Evolutionary conservation across 2,329 filamentous ascomycete species (phyloP), one percentile per base, ranked within the genome.

Genomic region (Penicillium italicum): DNA sequence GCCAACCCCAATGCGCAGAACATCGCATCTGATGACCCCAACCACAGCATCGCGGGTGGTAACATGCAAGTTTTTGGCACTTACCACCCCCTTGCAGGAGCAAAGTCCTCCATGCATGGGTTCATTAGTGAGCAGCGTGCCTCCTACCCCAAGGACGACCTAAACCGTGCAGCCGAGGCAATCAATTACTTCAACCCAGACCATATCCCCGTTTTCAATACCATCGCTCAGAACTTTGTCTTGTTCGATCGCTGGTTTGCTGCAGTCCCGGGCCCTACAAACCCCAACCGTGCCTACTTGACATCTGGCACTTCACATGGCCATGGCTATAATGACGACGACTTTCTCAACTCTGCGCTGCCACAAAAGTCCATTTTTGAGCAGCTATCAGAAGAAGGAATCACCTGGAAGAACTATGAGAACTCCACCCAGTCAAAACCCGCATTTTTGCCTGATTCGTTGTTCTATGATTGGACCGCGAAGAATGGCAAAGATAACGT

Each of bases 351-450:
- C 2, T 74, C 72, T 7, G 66, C 62, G 0, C 57, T 76, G 5
- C 73, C 74, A 0, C 73, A 76, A 53, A 68, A 60, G 9, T 76
- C 73, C 4, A 69, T 76, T 48, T 77, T 75, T 50, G 66, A 77
- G 52, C 70, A 75, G 53, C 62, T 80, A 26, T 72, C 69, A 0
- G 75, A 77, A 50, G 66, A 67, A 20, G 67, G 68, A 52, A 72
- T 76, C 56, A 68, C 68, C 40, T 80, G 78, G 78, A 73, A 71
- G 52, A 79, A 80, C 66, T 80, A 80, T 65, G 71, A 75, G 43
- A 76, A 78, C 63, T 69, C 75, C 36, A 74, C 69, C 11, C 73
- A 70, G 20, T 56, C 59, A 4, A 28, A 42, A 12, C 59, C 61
- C 1, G 11, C 52, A 1, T 77, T 76, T 40, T 72, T 73, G 22